These are phyloP conservation scores for Babesia bigemina DNA, from an alignment of 169 alveolate genomes.

Conservation along the genomic window DNA sequence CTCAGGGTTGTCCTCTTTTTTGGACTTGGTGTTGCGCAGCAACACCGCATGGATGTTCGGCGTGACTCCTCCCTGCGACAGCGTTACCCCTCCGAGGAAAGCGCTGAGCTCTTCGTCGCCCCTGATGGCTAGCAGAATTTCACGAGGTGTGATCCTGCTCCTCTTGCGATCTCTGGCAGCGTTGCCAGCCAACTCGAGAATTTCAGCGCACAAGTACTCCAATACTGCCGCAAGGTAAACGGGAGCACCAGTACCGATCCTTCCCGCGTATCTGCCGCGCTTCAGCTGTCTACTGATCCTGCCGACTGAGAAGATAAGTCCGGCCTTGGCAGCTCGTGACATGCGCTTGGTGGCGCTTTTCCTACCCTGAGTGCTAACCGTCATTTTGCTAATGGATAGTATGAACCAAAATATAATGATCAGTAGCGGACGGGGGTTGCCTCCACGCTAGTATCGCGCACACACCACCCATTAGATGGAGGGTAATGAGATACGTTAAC, in stretches of 20 bases:
- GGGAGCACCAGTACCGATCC: conserved; percentile 97
- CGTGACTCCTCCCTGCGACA: conserved; percentile 95
- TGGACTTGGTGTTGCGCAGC: conserved; percentile 83
- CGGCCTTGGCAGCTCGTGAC: conserved; percentile 95
- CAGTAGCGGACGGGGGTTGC: not conserved
- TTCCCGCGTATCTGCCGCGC: conserved; percentile 94
- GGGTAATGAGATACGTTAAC: not conserved
- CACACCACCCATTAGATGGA: not conserved
- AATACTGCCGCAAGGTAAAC: conserved; percentile 96
- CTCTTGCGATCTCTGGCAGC: conserved; percentile 95
- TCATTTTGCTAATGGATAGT: not conserved
- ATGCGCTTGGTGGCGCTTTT: conserved; percentile 74
- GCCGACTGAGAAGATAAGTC: conserved; percentile 97
- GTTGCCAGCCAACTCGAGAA: conserved; percentile 96
- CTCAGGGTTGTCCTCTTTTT: conserved; percentile 69
- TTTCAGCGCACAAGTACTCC: conserved; percentile 96
- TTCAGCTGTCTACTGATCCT: conserved; percentile 93
- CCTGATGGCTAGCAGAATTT: conserved; percentile 94
- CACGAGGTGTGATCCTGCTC: conserved; percentile 96
- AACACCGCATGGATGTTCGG: conserved; percentile 94
- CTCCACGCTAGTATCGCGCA: not conserved
- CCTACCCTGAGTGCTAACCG: conserved; percentile 68
- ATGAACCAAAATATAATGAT: not conserved
- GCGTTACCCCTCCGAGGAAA: conserved; percentile 92
- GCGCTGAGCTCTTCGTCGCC: conserved; percentile 96